Evolutionary conservation across 768 basidiomycete genomes (phyloP).

Genomic region (Tricholoma furcatifolium): DNA sequence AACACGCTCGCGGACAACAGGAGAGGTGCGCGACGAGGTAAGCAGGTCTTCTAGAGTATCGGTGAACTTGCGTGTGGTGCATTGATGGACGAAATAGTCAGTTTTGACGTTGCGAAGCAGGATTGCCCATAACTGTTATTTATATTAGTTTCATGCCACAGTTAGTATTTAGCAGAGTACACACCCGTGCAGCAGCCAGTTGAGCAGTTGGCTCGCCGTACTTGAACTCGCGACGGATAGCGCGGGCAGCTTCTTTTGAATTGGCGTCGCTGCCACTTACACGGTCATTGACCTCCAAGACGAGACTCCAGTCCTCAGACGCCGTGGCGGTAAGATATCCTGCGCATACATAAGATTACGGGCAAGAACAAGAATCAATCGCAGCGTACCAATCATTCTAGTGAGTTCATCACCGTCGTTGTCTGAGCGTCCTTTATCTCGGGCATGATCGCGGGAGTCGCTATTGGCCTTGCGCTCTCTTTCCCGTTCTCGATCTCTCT

Average conservation of each 20-base stretch:
- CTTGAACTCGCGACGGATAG: slow-evolving; percentile 86
- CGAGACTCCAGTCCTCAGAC: slow-evolving; percentile 79
- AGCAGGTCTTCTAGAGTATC: slow-evolving; percentile 78
- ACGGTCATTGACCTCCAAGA: slow-evolving; percentile 84
- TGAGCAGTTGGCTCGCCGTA: slow-evolving; percentile 77
- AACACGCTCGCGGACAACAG: slow-evolving; percentile 79
- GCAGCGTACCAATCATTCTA: slow-evolving; percentile 16
- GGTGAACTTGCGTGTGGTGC: slow-evolving; percentile 72
- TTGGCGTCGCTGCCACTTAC: slow-evolving; percentile 69
- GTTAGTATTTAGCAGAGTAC: slow-evolving; percentile 21
- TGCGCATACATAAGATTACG: slow-evolving; percentile 21
- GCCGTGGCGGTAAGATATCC: slow-evolving; percentile 75
- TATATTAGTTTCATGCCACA: background rate
- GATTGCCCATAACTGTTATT: slow-evolving; percentile 77
- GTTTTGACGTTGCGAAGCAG: slow-evolving; percentile 78
- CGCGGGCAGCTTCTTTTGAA: slow-evolving; percentile 83
- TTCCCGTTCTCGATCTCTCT: background rate
- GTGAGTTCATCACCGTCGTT: slow-evolving; percentile 17
- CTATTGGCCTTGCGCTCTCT: background rate
- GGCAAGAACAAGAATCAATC: too few relatives aligned
- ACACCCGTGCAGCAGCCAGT: slow-evolving; percentile 71
- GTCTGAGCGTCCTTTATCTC: slow-evolving; percentile 13
- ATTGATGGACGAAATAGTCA: slow-evolving; percentile 68
- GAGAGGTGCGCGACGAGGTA: slow-evolving; percentile 58
- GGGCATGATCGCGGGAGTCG: slow-evolving; percentile 6